phyloP scores from a whole-genome alignment of 805 yeast species.

The Candida broadrunensis region DNA sequence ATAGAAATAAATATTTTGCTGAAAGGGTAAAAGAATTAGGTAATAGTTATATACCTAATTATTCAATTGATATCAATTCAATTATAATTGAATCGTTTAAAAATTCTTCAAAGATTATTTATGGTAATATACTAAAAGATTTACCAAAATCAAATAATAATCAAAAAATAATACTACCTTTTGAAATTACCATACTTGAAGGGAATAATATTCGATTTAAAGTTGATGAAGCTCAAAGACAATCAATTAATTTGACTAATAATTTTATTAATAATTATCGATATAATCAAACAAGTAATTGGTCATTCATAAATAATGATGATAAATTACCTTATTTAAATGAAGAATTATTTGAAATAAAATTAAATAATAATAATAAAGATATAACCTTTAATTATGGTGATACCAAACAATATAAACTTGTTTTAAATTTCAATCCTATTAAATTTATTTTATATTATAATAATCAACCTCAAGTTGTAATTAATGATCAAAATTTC shows the following conservation, averaged over 20 bases:
- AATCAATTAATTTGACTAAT: constrained; percentile 14
- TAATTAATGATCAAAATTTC: constrained; percentile 66
- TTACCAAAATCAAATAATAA: constrained; percentile 12
- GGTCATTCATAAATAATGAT: too few species aligned
- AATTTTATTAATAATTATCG: constrained; percentile 40
- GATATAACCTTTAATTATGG: constrained; percentile 33
- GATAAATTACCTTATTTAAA: constrained; percentile 9
- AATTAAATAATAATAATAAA: constrained; percentile 14
- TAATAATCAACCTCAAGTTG: constrained; percentile 45
- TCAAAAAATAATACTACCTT: constrained; percentile 39
- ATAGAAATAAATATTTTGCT: constrained; percentile 72
- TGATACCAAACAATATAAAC: constrained; percentile 27
- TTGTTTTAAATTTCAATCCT: constrained; percentile 44
- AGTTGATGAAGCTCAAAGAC: constrained; percentile 56
- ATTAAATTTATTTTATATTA: constrained; percentile 49
- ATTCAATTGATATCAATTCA: constrained; percentile 19
- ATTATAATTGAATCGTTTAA: constrained; percentile 9
- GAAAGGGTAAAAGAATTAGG: constrained; percentile 11
- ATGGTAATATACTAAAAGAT: constrained; percentile 47
- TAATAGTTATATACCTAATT: constrained; percentile 13
- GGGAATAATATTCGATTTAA: constrained; percentile 60
- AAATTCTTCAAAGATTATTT: constrained; percentile 23
- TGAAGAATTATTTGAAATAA: constrained; percentile 4
- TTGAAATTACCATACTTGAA: constrained; percentile 53
- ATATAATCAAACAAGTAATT: constrained; percentile 55